Evolutionary conservation across 176 grass and related monocot species (phyloP), one percentile per base, ranked within the genome.

Genomic region (Puccinellia tenuiflora): DNA sequence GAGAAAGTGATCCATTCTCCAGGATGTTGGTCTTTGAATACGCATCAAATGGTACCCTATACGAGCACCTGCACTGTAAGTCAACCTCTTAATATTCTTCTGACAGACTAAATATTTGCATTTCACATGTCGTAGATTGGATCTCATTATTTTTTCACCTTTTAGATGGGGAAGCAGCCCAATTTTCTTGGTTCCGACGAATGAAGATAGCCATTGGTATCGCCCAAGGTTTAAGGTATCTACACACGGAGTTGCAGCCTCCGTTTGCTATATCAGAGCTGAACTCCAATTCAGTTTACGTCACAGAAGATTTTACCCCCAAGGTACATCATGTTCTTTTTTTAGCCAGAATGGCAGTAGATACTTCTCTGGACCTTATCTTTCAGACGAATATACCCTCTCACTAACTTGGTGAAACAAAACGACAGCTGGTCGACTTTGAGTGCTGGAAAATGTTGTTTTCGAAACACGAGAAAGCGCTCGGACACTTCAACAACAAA

Each of bases 181-280:
- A 96, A 39, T 71, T 99, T 2, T 96, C 96, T 65, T 99, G 96
- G 96, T 68, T 90, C 17, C 96, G 93, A 68, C 89, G 96, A 30
- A 99, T 99, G 96, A 99, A 96, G 83, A 79, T 99, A 86, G 91
- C 93, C 59, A 85, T 99, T 29, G 96, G 96, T 57, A 91, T 99
- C 7, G 93, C 96, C 20, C 84, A 84, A 79, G 96, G 93, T 53
- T 77, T 99, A 46, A 89, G 68, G 42, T 99, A 96, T 79, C 42
- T 99, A 77, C 96, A 99, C 63, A 99, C 87, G 0, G 93, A 96
- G 82, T 22, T 95, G 83, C 87, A 93, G 46, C 89, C 91, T 37
- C 89, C 93, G 2, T 96, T 90, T 47, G 76, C 89, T 67, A 79
- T 99, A 84, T 90, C 91, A 74, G 87, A 96, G 56, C 81, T 99